Evolutionary conservation across 805 yeast species (phyloP), one percentile per base, ranked within the genome.

Genomic region (Wickerhamomyces bovis): DNA sequence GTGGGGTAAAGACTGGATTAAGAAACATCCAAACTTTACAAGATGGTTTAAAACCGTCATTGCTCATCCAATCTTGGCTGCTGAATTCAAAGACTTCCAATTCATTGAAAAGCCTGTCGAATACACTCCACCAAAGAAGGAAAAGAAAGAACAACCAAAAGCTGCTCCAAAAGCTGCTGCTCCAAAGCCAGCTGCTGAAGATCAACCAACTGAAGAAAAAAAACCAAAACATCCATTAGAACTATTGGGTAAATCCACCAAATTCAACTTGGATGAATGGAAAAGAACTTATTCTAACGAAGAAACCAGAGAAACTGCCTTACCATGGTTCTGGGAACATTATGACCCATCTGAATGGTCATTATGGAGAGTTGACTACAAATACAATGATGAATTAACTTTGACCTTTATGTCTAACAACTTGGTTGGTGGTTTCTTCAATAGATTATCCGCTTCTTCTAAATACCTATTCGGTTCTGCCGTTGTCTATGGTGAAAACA

Each of bases 261-360:
- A 76, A 58, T 73, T 82, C 60, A 71, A 80, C 52, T 62, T 92
- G 54, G 97, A 92, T 66, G 94, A 88, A 71, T 90, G 97, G 95
- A 94, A 94, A 82, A 85, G 97, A 76, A 73, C 73, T 57, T 92
- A 94, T 84, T 89, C 97, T 55, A 94, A 92, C 80, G 92, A 89
- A 75, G 98, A 94, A 64, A 92, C 98, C 67, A 87, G 97, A 75
- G 83, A 81, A 67, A 81, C 72, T 57, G 96, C 97, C 57, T 77
- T 92, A 60, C 98, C 98, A 68, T 94, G 92, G 90, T 94, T 92
- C 90, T 94, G 97, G 97, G 85, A 85, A 69, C 83, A 85, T 76
- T 92, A 77, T 78, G 84, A 92, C 75, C 81, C 94, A 56, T 77
- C 81, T 55, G 98, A 92, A 73, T 92, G 90, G 89, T 90, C 98